These are phyloP conservation scores for Dioszegia crocea DNA, from an alignment of 768 basidiomycete species.

Conservation along the genomic window DNA sequence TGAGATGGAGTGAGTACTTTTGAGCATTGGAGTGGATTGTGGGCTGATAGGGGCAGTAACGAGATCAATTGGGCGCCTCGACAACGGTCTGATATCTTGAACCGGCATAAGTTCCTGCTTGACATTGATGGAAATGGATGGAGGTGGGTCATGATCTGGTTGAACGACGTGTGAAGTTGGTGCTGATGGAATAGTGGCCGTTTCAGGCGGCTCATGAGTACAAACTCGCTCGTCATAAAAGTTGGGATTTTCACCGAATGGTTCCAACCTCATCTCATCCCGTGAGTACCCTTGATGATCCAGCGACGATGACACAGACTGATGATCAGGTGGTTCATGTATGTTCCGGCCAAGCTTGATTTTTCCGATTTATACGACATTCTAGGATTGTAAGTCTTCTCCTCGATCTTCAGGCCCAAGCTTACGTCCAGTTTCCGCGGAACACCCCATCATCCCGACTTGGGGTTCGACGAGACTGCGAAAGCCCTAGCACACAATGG, in stretches of 20 bases:
- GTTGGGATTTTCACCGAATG: constrained; percentile 51
- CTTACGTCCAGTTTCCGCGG: constrained; percentile 39
- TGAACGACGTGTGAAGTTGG: not conserved
- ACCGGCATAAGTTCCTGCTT: constrained; percentile 50
- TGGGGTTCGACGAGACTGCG: constrained; percentile 51
- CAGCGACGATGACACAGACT: too few species aligned
- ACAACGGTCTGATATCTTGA: constrained; percentile 42
- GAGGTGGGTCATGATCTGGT: constrained; percentile 27
- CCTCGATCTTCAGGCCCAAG: not conserved
- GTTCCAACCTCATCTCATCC: constrained; percentile 49
- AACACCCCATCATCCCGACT: constrained; percentile 47
- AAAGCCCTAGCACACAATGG: constrained; percentile 50
- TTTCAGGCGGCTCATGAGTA: constrained; percentile 48
- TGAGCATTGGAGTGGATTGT: too few species aligned
- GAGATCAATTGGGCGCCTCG: constrained; percentile 43
- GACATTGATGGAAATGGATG: constrained; percentile 47
- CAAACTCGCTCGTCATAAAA: constrained; percentile 52
- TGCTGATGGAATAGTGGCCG: constrained; percentile 22
- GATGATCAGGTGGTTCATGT: constrained; percentile 52
- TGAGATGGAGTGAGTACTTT: constrained; percentile 33
- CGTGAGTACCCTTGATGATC: constrained; percentile 40
- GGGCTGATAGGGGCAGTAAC: constrained; percentile 15
- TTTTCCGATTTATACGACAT: constrained; percentile 48
- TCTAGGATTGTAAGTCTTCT: constrained; percentile 48
- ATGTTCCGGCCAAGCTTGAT: constrained; percentile 49